Evolutionary conservation across 2,329 filamentous ascomycete species (phyloP).

Genomic region (Colletotrichum paranaense): DNA sequence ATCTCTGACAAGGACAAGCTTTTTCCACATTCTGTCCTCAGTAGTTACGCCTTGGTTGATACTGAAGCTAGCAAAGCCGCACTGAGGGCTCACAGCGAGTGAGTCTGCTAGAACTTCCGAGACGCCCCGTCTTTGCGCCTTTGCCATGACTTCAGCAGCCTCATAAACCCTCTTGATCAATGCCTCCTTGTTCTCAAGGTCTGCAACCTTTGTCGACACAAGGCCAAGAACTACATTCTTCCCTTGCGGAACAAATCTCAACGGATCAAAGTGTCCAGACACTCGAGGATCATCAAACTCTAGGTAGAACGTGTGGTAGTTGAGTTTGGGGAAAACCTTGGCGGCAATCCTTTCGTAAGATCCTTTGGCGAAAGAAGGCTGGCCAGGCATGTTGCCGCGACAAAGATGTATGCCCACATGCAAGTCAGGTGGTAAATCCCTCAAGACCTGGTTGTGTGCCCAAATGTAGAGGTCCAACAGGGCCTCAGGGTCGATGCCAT

Average conservation of each 20-base stretch:
- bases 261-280: conserved; percentile 73
- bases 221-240: conserved; percentile 52
- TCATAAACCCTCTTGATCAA: too few species aligned
- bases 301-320: conserved; percentile 75
- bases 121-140: conserved; percentile 66
- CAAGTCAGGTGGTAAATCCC: conserved; percentile 60
- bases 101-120: conserved; percentile 75
- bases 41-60: conserved; percentile 76
- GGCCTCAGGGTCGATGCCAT: too few species aligned
- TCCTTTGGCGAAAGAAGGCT: conserved; percentile 73
- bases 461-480: too few species aligned
- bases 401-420: conserved; percentile 85
- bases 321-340: conserved; percentile 72
- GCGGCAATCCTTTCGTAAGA: conserved; percentile 75
- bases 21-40: conserved; percentile 77
- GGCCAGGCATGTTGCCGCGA: conserved; percentile 74
- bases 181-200: too few species aligned
- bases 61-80: conserved; percentile 77
- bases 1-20: conserved; percentile 70
- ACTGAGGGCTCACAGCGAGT: conserved; percentile 76
- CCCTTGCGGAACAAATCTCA: conserved; percentile 66
- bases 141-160: too few species aligned
- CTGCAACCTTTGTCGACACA: too few species aligned
- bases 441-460: too few species aligned
- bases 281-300: conserved; percentile 74